Evolutionary conservation across 805 yeast genomes (phyloP).

Genomic region (Saturnispora mendoncae): DNA sequence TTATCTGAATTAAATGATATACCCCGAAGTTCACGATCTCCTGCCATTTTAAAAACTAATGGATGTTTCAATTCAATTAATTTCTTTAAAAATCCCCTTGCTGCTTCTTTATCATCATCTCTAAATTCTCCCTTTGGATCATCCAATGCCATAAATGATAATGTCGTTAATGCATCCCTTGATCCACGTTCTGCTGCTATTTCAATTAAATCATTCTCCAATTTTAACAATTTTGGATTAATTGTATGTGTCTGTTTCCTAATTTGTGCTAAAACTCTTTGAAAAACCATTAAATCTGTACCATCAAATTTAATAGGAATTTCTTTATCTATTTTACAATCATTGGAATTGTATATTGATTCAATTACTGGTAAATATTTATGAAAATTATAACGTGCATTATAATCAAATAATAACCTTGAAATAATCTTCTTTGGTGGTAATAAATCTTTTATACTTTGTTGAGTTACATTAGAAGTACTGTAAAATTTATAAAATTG

Average conservation of each 20-base stretch:
- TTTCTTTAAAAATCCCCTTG: slow-evolving; percentile 48
- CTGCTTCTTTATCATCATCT: slow-evolving; percentile 53
- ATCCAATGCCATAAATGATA: slow-evolving; percentile 58
- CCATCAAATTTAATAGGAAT: slow-evolving; percentile 34
- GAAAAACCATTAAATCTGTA: slow-evolving; percentile 57
- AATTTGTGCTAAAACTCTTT: slow-evolving; percentile 53
- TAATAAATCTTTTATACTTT: slow-evolving; percentile 35
- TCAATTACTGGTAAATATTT: slow-evolving; percentile 48
- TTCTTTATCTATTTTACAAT: not conserved
- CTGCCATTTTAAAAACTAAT: slow-evolving; percentile 66
- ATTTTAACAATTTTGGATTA: slow-evolving; percentile 44
- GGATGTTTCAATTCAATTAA: slow-evolving; percentile 59
- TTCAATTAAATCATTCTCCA: slow-evolving; percentile 71
- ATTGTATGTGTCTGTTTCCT: slow-evolving; percentile 52
- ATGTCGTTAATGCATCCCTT: slow-evolving; percentile 66
- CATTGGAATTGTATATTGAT: slow-evolving; percentile 36
- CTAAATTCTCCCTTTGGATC: slow-evolving; percentile 23
- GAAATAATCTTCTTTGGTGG: slow-evolving; percentile 54
- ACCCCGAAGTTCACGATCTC: slow-evolving; percentile 51
- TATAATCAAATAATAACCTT: slow-evolving; percentile 56
- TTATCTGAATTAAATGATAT: not conserved
- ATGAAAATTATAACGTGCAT: slow-evolving; percentile 44
- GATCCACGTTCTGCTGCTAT: slow-evolving; percentile 78
- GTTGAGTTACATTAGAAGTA: not conserved
- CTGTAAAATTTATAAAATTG: not conserved